Conservation (phyloP, 805 yeast species). For the Candida montana region DNA sequence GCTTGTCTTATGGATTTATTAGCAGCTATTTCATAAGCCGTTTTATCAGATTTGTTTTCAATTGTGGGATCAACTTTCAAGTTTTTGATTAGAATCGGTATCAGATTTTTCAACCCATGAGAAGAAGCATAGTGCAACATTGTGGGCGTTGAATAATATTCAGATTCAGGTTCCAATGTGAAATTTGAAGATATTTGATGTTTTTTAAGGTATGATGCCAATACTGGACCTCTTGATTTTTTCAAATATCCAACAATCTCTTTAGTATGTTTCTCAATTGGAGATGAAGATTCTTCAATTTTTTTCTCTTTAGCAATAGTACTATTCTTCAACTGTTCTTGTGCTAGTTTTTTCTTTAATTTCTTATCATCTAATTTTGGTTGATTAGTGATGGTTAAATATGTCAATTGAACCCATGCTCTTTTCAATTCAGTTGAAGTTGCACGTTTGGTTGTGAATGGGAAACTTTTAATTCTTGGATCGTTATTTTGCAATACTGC, state of each 20-base stretch:
- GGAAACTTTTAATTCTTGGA: slow-evolving; percentile 60
- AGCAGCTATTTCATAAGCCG: slow-evolving; percentile 63
- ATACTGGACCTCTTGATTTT: slow-evolving; percentile 71
- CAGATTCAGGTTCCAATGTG: slow-evolving; percentile 47
- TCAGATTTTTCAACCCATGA: slow-evolving; percentile 61
- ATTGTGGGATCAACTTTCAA: slow-evolving; percentile 68
- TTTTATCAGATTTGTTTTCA: slow-evolving; percentile 46
- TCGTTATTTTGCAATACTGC: slow-evolving; percentile 50
- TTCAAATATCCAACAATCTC: slow-evolving; percentile 59
- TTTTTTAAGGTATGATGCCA: slow-evolving; percentile 56
- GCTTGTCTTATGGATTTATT: slow-evolving; percentile 41
- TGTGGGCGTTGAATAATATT: slow-evolving; percentile 59
- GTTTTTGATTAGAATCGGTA: slow-evolving; percentile 50
- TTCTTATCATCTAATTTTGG: slow-evolving; percentile 40
- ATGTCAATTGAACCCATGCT: slow-evolving; percentile 77
- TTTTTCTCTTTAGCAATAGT: slow-evolving; percentile 21
- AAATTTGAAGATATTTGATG: slow-evolving; percentile 52
- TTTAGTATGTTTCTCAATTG: slow-evolving; percentile 45
- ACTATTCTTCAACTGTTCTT: slow-evolving; percentile 27
- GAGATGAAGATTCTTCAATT: slow-evolving; percentile 22
- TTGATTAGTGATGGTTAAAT: slow-evolving; percentile 46
- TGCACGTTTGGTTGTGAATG: slow-evolving; percentile 87
- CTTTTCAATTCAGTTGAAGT: slow-evolving; percentile 73
- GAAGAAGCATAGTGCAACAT: slow-evolving; percentile 74
- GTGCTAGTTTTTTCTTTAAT: slow-evolving; percentile 24